phyloP scores from a whole-genome alignment of 768 basidiomycete genomes.

The Boletus sensibilis region DNA sequence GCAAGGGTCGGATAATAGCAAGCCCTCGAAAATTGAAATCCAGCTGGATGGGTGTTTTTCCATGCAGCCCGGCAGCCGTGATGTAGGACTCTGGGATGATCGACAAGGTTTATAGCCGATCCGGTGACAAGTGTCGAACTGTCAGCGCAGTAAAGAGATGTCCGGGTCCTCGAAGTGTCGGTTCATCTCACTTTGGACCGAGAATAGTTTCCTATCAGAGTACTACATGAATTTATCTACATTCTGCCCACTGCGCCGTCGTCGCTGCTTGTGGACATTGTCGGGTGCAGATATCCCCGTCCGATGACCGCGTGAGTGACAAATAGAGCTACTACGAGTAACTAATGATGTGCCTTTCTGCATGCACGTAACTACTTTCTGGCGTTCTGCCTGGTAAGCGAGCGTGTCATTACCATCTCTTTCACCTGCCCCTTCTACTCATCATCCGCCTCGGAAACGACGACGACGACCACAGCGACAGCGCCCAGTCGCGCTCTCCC shows the following conservation, averaged over 20 bases:
- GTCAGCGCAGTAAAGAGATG: no score
- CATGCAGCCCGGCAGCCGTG: no score
- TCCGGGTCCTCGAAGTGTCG: no score
- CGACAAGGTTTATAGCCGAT: no score
- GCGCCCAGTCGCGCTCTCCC: no score
- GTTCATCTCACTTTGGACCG: background rate
- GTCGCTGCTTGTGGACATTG: background rate
- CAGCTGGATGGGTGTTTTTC: no score
- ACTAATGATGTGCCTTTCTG: background rate
- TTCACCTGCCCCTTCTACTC: background rate
- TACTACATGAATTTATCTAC: background rate
- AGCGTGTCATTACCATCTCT: background rate
- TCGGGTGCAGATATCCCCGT: constrained; percentile 2
- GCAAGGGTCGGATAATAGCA: background rate
- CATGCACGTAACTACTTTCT: background rate
- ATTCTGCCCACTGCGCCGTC: background rate
- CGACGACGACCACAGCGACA: background rate
- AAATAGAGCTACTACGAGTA: no score
- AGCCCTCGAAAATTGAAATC: background rate
- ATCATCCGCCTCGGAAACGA: background rate
- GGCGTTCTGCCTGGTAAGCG: background rate
- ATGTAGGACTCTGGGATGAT: no score
- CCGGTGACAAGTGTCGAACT: no score
- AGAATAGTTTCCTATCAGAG: background rate
- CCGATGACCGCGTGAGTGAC: constrained; percentile 17